A percentile compares a stretch with the other conserved stretches of the same genome.
Conservation (phyloP, 2,329 filamentous ascomycete species). For the Immersiporthe knoxdaviesiana region DNA sequence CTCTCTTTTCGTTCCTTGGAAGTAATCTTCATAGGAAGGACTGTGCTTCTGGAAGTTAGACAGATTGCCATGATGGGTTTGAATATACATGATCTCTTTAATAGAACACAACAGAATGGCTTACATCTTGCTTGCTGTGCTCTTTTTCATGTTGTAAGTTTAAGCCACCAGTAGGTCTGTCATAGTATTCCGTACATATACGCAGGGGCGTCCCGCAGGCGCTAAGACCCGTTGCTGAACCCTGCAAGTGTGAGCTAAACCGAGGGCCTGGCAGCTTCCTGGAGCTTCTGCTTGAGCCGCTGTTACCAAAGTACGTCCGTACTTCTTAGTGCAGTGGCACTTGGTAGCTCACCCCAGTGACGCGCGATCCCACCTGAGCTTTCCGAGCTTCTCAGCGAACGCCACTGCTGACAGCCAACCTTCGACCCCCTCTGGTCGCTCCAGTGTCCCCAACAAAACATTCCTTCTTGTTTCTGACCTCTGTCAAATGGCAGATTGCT, state of each 20-base stretch:
- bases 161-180: no score
- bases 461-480: not conserved
- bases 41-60: not conserved
- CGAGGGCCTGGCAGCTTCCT: not conserved
- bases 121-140: not conserved
- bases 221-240: not conserved
- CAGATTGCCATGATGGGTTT: not conserved
- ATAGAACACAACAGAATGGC: not conserved
- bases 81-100: not conserved
- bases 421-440: not conserved
- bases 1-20: not conserved
- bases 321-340: not conserved
- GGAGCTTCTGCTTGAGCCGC: not conserved
- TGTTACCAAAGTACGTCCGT: not conserved
- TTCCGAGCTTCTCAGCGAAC: not conserved
- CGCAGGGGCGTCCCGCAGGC: not conserved
- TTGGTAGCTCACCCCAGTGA: not conserved
- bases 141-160: no score
- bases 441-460: not conserved
- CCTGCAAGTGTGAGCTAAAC: not conserved
- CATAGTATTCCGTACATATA: no score
- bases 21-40: not conserved
- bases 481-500: constrained; percentile 12
- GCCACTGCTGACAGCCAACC: not conserved
- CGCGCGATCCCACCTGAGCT: constrained; percentile 10